Evolutionary conservation across 2,329 filamentous ascomycete species (phyloP).

Genomic region (Penicillium sp.): DNA sequence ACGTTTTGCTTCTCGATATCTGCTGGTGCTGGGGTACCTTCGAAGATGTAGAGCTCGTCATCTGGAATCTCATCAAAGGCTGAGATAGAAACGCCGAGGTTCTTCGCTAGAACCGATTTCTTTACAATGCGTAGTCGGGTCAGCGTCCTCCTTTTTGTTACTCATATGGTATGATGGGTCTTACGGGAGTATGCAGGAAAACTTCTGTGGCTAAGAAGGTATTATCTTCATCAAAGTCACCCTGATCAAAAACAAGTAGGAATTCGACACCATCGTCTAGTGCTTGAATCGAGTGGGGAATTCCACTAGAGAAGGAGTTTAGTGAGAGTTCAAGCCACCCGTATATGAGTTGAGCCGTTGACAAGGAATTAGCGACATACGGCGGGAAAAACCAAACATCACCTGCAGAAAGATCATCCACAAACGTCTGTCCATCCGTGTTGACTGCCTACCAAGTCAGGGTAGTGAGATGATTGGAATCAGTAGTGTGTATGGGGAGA

Average conservation of each 20-base stretch:
- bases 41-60: slow-evolving; percentile 74
- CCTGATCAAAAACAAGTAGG: slow-evolving; percentile 62
- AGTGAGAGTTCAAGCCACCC: background rate
- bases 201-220: slow-evolving; percentile 71
- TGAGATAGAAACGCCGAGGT: slow-evolving; percentile 51
- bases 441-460: slow-evolving; percentile 29
- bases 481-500: background rate
- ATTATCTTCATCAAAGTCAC: slow-evolving; percentile 67
- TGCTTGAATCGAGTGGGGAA: slow-evolving; percentile 76
- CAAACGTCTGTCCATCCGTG: slow-evolving; percentile 69
- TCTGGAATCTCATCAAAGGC: slow-evolving; percentile 64
- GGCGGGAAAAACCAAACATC: slow-evolving; percentile 82
- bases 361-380: slow-evolving; percentile 18
- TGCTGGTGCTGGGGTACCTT: slow-evolving; percentile 63
- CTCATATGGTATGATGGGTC: background rate
- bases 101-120: slow-evolving; percentile 55
- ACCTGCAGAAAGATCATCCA: slow-evolving; percentile 73
- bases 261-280: slow-evolving; percentile 68
- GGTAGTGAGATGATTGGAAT: background rate
- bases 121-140: slow-evolving; percentile 8
- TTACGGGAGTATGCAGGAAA: slow-evolving; percentile 44
- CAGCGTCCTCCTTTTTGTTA: background rate
- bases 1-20: slow-evolving; percentile 67
- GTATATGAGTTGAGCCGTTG: background rate
- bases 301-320: slow-evolving; percentile 45